Conservation (phyloP, 2,329 filamentous ascomycete species). For the Trichoderma sp. region DNA sequence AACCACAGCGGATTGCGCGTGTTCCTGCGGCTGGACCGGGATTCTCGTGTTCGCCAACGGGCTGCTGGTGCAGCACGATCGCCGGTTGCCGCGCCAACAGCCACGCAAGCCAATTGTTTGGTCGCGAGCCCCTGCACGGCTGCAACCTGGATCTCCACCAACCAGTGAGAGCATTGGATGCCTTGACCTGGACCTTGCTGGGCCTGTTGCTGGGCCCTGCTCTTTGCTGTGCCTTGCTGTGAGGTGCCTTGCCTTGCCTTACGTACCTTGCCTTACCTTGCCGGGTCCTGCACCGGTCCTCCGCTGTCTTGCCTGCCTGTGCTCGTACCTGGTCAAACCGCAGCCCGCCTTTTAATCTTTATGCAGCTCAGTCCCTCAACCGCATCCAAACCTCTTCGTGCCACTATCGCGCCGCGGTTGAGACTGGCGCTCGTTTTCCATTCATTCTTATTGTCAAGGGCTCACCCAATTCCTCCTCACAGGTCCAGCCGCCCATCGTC, state of each 20-base stretch:
- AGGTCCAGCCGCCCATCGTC: background rate
- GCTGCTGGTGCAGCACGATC: background rate
- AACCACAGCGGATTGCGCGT: conserved; percentile 9
- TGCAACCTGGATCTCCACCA: conserved; percentile 12
- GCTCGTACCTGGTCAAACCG: background rate
- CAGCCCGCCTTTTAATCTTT: conserved; percentile 24
- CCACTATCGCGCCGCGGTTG: background rate
- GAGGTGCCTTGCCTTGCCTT: too few relatives aligned
- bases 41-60: conserved; percentile 3
- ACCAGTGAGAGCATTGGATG: background rate
- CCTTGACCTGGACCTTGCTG: background rate
- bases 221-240: too few relatives aligned
- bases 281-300: too few relatives aligned
- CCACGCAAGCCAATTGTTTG: conserved; percentile 27
- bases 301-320: too few relatives aligned
- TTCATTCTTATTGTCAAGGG: background rate
- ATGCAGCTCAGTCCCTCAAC: conserved; percentile 5
- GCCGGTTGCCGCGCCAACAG: conserved; percentile 28
- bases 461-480: background rate
- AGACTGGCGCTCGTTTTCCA: background rate
- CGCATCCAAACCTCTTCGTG: conserved; percentile 5
- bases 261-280: too few relatives aligned
- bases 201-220: too few relatives aligned
- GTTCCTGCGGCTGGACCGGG: conserved; percentile 24
- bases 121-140: conserved; percentile 10